Percentiles rank a stretch among this genome's conserved stretches.
phyloP scores from a whole-genome alignment of 2,329 filamentous ascomycete species.

The Neonectria punicea region DNA sequence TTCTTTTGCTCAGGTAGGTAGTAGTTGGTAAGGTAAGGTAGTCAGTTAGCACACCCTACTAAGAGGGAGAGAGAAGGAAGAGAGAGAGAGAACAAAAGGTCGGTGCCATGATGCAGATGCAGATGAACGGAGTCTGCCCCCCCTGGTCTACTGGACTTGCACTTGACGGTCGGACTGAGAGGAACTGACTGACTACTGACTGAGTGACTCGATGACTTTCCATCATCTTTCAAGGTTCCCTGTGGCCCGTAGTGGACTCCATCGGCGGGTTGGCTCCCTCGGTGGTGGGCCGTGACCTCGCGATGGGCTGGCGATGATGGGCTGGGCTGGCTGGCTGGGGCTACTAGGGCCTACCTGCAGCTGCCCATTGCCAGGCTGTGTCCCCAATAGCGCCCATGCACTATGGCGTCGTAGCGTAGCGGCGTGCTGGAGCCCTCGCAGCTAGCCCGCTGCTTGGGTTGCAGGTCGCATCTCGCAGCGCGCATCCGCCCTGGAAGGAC shows the following conservation, averaged over 20 bases:
- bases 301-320: neutral
- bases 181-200: neutral
- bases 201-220: neutral
- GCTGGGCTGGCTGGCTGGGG: neutral
- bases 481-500: neutral
- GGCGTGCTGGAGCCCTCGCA: neutral
- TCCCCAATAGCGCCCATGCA: conserved; percentile 22
- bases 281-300: conserved; percentile 32
- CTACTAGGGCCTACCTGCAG: conserved; percentile 22
- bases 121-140: conserved; percentile 17
- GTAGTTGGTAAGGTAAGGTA: too few species aligned
- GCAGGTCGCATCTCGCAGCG: neutral
- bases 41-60: conserved; percentile 5
- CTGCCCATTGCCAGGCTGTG: neutral
- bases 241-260: neutral
- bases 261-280: conserved; percentile 41
- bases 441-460: neutral
- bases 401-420: neutral
- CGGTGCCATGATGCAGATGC: conserved; percentile 21
- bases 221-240: neutral
- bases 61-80: neutral
- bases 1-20: too few species aligned
- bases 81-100: neutral
- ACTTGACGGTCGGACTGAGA: neutral
- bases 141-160: neutral